Conservation (phyloP, 257 asterid species). For the Gardenia jasminoides region DNA sequence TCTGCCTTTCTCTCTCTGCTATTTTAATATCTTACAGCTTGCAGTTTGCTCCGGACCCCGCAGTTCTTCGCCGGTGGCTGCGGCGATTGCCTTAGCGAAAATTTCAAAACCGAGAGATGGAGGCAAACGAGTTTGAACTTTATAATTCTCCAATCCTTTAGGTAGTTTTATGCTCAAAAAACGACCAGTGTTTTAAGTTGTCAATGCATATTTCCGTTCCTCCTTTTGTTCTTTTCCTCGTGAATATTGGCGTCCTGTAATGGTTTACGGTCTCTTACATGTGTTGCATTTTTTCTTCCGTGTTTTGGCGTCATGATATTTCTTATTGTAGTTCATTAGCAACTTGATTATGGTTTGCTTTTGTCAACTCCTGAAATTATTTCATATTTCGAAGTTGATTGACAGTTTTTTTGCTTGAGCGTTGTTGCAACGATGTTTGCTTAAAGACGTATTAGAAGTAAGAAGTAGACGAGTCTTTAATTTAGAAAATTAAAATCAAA, state of each 20-base stretch:
- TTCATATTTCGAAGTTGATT: neutral
- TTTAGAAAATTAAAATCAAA: neutral
- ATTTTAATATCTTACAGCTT: neutral
- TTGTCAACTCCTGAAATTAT: neutral
- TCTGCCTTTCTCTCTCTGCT: neutral
- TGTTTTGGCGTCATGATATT: neutral
- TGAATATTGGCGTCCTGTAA: neutral
- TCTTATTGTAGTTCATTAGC: too few relatives aligned
- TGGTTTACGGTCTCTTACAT: neutral
- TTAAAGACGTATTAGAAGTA: neutral
- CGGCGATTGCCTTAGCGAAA: neutral
- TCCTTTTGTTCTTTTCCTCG: neutral
- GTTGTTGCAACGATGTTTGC: neutral
- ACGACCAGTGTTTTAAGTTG: neutral
- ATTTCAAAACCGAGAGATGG: conserved; percentile 38
- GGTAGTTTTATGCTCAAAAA: neutral
- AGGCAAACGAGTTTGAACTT: conserved; percentile 54
- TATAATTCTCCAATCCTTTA: conserved; percentile 47
- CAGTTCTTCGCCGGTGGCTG: conserved; percentile 5
- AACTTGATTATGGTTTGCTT: neutral
- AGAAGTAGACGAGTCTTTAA: neutral
- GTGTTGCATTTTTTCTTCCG: neutral
- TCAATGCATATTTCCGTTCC: neutral
- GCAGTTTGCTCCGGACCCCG: neutral
- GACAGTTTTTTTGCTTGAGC: neutral